Evolutionary conservation across 2,329 filamentous ascomycete genomes (phyloP).

Genomic region (Trichophyton mentagrophytes): DNA sequence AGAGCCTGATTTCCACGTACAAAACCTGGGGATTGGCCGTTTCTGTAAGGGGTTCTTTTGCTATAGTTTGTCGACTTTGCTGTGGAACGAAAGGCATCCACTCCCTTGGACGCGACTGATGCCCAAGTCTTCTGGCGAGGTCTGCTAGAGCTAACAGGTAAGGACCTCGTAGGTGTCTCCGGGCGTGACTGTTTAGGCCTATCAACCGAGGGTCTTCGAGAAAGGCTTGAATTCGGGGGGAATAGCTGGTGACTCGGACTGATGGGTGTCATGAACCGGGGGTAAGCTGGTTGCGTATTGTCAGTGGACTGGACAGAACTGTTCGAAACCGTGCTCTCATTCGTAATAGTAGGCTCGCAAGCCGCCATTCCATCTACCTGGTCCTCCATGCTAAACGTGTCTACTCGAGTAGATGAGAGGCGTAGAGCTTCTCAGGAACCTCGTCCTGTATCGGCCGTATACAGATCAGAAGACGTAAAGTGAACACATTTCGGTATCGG

Average conservation of each 20-base stretch:
- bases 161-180: conserved; percentile 8
- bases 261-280: background rate
- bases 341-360: background rate
- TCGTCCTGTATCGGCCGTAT: background rate
- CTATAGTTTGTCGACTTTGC: conserved; percentile 3
- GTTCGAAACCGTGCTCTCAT: background rate
- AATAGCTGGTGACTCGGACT: background rate
- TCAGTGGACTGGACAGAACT: background rate
- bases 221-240: background rate
- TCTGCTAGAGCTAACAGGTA: background rate
- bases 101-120: conserved; percentile 10
- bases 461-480: background rate
- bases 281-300: background rate
- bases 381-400: background rate
- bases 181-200: background rate
- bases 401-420: background rate
- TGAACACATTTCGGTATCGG: background rate
- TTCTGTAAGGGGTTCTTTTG: conserved; percentile 4
- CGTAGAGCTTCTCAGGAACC: too few relatives aligned
- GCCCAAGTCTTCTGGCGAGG: conserved; percentile 10
- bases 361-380: background rate
- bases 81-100: conserved; percentile 9
- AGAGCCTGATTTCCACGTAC: background rate
- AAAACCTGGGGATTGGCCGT: background rate
- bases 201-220: background rate